Percentiles rank a stretch among this genome's conserved stretches.
Evolutionary conservation across 1,139 yeast genomes (phyloP).

Genomic region (Saccharomycopsis phalli): DNA sequence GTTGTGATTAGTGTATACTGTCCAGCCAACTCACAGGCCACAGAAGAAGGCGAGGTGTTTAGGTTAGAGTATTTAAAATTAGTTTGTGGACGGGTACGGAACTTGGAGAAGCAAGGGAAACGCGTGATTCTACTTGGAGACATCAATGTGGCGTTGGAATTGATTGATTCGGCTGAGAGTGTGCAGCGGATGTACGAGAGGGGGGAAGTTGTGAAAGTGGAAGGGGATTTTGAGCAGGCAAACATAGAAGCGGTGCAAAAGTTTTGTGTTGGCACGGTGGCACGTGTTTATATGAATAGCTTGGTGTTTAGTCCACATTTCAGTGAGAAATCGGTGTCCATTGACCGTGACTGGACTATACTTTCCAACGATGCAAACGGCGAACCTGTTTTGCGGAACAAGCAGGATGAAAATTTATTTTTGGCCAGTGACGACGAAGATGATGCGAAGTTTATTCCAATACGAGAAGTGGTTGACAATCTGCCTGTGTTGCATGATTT

Average conservation of each 20-base stretch:
- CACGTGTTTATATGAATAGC: constrained; percentile 28
- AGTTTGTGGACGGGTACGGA: constrained; percentile 52
- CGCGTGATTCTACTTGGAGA: constrained; percentile 80
- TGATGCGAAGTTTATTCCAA: constrained; percentile 22
- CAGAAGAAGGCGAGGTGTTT: constrained; percentile 62
- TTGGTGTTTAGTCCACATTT: constrained; percentile 20
- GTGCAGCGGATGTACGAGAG: constrained; percentile 37
- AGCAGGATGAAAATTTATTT: constrained; percentile 8
- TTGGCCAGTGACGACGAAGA: constrained; percentile 16
- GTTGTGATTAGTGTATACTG: constrained; percentile 77
- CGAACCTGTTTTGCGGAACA: constrained; percentile 3
- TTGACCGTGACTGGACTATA: constrained; percentile 13
- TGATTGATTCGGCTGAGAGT: constrained; percentile 75
- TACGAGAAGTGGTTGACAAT: constrained; percentile 23
- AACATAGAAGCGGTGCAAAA: constrained; percentile 21
- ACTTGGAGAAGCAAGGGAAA: constrained; percentile 44
- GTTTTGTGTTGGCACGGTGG: constrained; percentile 25
- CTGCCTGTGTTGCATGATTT: constrained; percentile 47
- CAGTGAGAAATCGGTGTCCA: constrained; percentile 1
- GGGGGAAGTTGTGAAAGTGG: constrained; percentile 26
- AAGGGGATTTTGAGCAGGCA: constrained; percentile 20
- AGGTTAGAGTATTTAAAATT: constrained; percentile 49
- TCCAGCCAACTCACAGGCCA: constrained; percentile 75
- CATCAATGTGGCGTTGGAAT: constrained; percentile 68
- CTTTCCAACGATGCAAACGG: constrained; percentile 7